Conservation (phyloP, 768 basidiomycete species). For the Amanita subjunquillea region DNA sequence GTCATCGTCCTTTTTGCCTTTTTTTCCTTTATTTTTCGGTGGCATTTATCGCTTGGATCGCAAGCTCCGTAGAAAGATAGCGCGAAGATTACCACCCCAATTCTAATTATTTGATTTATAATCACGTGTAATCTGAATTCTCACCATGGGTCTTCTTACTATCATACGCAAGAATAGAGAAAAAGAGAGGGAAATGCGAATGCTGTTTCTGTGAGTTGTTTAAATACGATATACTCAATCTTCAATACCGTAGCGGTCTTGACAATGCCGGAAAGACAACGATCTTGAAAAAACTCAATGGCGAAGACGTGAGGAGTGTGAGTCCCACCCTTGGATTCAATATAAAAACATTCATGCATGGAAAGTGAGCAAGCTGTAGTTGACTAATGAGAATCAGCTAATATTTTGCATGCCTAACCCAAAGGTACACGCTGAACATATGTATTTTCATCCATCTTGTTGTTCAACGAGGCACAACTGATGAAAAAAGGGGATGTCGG, state of each 20-base stretch:
- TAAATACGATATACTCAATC: neutral
- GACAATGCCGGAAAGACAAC: slow-evolving; percentile 99
- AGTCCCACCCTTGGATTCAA: slow-evolving; percentile 97
- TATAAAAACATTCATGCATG: slow-evolving; percentile 92
- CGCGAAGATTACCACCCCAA: neutral
- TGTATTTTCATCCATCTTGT: slow-evolving; percentile 30
- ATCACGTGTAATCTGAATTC: neutral
- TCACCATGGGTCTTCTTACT: slow-evolving; percentile 81
- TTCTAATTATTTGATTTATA: neutral
- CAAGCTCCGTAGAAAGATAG: neutral
- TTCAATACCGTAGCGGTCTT: slow-evolving; percentile 55
- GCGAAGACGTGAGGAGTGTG: slow-evolving; percentile 80
- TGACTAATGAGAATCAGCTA: slow-evolving; percentile 7
- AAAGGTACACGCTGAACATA: slow-evolving; percentile 70
- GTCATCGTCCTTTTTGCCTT: slow-evolving; percentile 72
- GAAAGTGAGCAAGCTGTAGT: slow-evolving; percentile 47
- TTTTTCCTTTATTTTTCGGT: slow-evolving; percentile 75
- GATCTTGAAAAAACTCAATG: slow-evolving; percentile 89
- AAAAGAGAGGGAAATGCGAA: slow-evolving; percentile 94
- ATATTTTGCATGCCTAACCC: neutral
- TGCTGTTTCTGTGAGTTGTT: slow-evolving; percentile 74
- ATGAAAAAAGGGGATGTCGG: slow-evolving; percentile 84
- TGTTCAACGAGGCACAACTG: neutral
- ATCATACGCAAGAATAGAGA: slow-evolving; percentile 93
- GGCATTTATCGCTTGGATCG: slow-evolving; percentile 23